phyloP scores from a whole-genome alignment of 139 green algal species.

The Chlamydomonas eustigma region DNA sequence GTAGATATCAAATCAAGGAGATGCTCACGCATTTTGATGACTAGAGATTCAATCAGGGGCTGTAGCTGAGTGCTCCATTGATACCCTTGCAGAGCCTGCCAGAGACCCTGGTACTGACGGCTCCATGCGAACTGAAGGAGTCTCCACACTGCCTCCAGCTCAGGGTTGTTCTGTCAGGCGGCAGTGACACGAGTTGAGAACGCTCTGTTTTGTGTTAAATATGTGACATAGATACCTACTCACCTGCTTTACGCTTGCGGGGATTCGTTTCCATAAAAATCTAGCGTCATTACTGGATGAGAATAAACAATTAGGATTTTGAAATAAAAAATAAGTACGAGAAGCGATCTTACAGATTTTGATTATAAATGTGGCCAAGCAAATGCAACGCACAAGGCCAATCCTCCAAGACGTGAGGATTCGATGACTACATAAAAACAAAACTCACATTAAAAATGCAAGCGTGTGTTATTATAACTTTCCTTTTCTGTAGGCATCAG shows the following conservation, averaged over 20 bases:
- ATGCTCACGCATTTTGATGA: conserved; percentile 19
- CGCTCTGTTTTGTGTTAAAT: background rate
- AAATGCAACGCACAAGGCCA: conserved; percentile 45
- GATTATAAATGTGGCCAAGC: conserved; percentile 41
- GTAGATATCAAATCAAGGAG: conserved; percentile 31
- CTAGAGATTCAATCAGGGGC: conserved; percentile 39
- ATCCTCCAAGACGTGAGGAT: conserved; percentile 31
- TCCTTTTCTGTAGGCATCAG: background rate
- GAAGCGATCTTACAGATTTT: conserved; percentile 28
- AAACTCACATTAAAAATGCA: no score
- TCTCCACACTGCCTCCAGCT: conserved; percentile 41
- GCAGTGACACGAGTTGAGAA: background rate
- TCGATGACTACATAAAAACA: conserved; percentile 28
- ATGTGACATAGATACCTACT: background rate
- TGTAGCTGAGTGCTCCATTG: conserved; percentile 38
- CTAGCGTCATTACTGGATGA: conserved; percentile 38
- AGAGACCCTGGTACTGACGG: conserved; percentile 39
- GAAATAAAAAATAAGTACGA: background rate
- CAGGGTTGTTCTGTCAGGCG: conserved; percentile 29
- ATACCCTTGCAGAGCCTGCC: conserved; percentile 34
- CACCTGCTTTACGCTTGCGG: conserved; percentile 24
- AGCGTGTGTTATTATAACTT: no score
- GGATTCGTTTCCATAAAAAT: conserved; percentile 48
- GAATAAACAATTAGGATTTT: background rate
- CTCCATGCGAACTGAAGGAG: conserved; percentile 46